These are phyloP conservation scores for Coprinopsis cinerea DNA, from an alignment of 768 basidiomycete species.

Conservation along the genomic window DNA sequence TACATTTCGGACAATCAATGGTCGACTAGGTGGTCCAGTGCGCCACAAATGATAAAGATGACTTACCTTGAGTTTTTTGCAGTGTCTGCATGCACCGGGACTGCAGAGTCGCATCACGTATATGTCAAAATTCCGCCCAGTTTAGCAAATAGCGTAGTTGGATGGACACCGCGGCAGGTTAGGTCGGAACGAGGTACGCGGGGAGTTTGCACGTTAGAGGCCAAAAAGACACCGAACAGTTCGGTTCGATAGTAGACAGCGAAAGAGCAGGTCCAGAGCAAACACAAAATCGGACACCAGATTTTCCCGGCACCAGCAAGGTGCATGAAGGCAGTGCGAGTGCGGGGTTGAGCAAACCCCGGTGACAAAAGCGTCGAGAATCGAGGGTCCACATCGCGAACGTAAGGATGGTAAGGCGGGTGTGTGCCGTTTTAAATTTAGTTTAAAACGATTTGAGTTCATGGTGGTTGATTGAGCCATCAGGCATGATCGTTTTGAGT, in stretches of 20 bases:
- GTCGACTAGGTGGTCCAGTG: slow-evolving; percentile 1
- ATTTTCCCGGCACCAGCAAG: not conserved
- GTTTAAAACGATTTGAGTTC: too few species aligned
- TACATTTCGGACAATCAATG: not conserved
- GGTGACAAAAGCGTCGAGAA: too few species aligned
- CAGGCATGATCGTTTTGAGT: too few species aligned
- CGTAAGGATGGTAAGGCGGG: too few species aligned
- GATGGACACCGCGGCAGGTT: not conserved
- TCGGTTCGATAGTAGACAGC: not conserved
- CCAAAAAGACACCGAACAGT: too few species aligned
- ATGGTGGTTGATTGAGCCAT: too few species aligned
- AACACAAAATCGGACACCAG: not conserved
- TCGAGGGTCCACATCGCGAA: too few species aligned
- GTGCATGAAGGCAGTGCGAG: slow-evolving; percentile 4
- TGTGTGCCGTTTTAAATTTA: too few species aligned
- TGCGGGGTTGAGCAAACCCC: slow-evolving; percentile 3
- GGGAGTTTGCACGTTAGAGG: not conserved
- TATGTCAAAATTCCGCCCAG: not conserved
- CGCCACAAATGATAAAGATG: not conserved
- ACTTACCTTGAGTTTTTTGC: slow-evolving; percentile 82
- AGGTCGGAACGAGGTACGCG: not conserved
- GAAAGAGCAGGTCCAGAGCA: not conserved
- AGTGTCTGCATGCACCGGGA: slow-evolving; percentile 78
- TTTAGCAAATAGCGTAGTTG: not conserved
- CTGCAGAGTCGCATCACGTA: slow-evolving; percentile 33